Evolutionary conservation across 2,329 filamentous ascomycete species (phyloP), one percentile per base, ranked within the genome.

Genomic region (Fusarium floridanum): DNA sequence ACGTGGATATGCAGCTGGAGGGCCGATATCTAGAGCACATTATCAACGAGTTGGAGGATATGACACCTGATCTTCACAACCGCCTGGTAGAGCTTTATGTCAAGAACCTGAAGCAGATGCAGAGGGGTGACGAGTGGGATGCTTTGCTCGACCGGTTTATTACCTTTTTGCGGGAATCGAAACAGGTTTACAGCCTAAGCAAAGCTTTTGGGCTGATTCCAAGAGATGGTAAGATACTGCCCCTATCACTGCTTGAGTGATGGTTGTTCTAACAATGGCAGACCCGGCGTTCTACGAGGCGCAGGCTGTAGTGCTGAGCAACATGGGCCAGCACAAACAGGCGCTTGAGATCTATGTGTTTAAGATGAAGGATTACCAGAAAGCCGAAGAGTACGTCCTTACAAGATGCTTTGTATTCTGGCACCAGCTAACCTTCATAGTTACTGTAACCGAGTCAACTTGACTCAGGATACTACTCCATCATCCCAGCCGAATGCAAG

Each of bases 261-360:
- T 27, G 43, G 37, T 11, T 14, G 71, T 20, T 20, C 71, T 77
- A 14, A 78, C 69, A 50, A 8, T 12, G 14, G 5, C n/a, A 96
- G 95, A 98, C 81, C 87, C 95, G 0, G 88, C 90, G 4, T 98
- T 98, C 79, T 97, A 93, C 82, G 96, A 98, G 81, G 91, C 95
- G 2, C 92, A 96, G 71, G 97, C 97, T 8, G 92, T 98, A 53
- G 92, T 98, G 22, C 90, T 98, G 43, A 95, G 94, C 83, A 97
- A 97, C 77, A 98, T 98, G 94, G 95, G 94, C 8, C 93, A 96
- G 78, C 95, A 99, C 84, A 95, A 95, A 80, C 95, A 98, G 83
- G 97, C 97, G 0, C 86, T 99, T n/a, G 93, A 97, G 81, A 98
- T 99, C 62, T 99, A 98, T 81, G 96, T 98, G 32, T 99, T 98